Evolutionary conservation across 2,329 filamentous ascomycete species (phyloP), one percentile per base, ranked within the genome.

Genomic region (Fonsecaea erecta): DNA sequence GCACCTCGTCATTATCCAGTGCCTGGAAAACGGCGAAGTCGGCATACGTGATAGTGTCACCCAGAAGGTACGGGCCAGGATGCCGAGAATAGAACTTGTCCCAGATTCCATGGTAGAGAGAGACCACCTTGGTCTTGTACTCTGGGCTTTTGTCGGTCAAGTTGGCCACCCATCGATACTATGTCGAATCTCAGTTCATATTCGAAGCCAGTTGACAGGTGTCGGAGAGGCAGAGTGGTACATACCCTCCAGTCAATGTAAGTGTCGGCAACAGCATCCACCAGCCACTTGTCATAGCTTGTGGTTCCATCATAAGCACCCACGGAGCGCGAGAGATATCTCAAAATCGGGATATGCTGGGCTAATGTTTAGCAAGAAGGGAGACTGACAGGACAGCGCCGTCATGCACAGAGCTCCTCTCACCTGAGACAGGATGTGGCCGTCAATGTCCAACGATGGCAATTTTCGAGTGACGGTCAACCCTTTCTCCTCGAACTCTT

Each of bases 191-290:
- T 28, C 12, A 43, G 37, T 18, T 21, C 48, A 32, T 2, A 5
- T 26, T 16, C 46, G 3, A 30, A 52, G 28, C 30, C 37, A 28
- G 24, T 12, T n/a, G 14, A 6, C 37, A 40, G 5, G n/a, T 24
- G 21, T 24, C 9, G 43, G 21, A 18, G 8, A n/a, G 16, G 24
- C n/a, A 34, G 4, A 30, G 32, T 1, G 11, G 3, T 46, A 70
- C 75, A 71, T 65, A 78, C 78, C 51, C 78, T 73, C 78, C 78
- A 79, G 46, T 80, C 78, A 7, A 76, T 72, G 32, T 80, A 80
- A 11, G 79, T 65, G 34, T 79, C 78, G 1, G 77, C 63, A 0
- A 79, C 76, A 1, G 73, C 71, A 63, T 80, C 78, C 0, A 79
- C 73, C 1, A 75, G 18, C 43, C 75, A 79, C 61, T 78, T 79